phyloP scores from a whole-genome alignment of 2,329 filamentous ascomycete genomes.

The Lachnellula arida region DNA sequence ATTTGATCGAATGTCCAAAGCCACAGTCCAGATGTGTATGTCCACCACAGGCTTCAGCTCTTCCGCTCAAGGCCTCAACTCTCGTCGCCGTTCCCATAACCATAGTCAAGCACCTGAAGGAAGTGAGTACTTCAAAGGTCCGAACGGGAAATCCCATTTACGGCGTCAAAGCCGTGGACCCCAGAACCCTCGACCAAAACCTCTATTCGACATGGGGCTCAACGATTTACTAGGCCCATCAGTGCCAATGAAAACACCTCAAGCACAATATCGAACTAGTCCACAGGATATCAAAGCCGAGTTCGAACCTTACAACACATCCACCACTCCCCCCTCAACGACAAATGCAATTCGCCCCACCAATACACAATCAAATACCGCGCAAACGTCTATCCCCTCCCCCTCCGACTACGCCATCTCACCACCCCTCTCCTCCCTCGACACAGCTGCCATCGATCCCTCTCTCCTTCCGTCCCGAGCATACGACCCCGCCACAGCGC shows the following conservation, averaged over 20 bases:
- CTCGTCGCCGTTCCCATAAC: constrained; percentile 14
- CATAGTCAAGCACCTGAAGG: not conserved
- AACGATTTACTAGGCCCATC: constrained; percentile 28
- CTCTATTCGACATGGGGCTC: constrained; percentile 31
- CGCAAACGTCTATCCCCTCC: constrained; percentile 8
- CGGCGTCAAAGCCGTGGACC: constrained; percentile 15
- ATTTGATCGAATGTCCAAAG: constrained; percentile 91
- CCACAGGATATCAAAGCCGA: constrained; percentile 16
- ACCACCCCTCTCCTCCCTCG: constrained; percentile 21
- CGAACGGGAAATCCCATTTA: constrained; percentile 1
- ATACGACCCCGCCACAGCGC: constrained; percentile 6
- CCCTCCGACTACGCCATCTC: constrained; percentile 25
- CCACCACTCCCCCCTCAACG: not conserved
- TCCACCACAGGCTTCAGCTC: constrained; percentile 53
- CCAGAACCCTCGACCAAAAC: constrained; percentile 21
- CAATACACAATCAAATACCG: not conserved
- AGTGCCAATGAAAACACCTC: not conserved
- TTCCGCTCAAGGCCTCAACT: constrained; percentile 23
- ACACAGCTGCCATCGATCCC: constrained; percentile 28
- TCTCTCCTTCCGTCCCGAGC: constrained; percentile 21
- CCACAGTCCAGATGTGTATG: constrained; percentile 91
- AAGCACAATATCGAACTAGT: not conserved
- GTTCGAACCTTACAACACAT: constrained; percentile 13
- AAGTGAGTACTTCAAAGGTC: constrained; percentile 19
- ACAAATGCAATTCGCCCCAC: constrained; percentile 1